Conservation (phyloP, 2,329 filamentous ascomycete genomes). For the Aspergillus terreus region DNA sequence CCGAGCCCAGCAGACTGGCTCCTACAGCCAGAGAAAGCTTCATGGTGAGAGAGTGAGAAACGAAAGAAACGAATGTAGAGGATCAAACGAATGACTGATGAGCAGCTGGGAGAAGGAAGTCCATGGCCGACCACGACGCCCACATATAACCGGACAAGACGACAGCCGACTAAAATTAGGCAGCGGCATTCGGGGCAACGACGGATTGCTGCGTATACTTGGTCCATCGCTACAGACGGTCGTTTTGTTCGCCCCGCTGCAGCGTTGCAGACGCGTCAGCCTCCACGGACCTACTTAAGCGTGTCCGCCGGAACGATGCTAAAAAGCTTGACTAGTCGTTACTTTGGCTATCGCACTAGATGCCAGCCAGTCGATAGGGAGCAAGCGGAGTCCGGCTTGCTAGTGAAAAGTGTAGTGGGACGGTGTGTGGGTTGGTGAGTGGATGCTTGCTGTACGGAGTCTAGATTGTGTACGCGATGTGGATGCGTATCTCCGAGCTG, state of each 20-base stretch:
- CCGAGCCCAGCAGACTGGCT: constrained; percentile 40
- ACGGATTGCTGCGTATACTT: background rate
- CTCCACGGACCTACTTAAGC: background rate
- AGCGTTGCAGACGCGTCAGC: constrained; percentile 9
- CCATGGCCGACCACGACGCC: background rate
- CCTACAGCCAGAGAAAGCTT: constrained; percentile 15
- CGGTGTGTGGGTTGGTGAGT: background rate
- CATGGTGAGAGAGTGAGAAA: constrained; percentile 7
- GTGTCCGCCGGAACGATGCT: background rate
- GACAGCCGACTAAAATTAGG: background rate
- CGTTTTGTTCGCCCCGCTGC: constrained; percentile 3
- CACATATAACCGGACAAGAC: constrained; percentile 4
- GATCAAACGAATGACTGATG: constrained; percentile 6
- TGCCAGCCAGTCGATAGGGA: too few relatives aligned
- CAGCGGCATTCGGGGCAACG: background rate
- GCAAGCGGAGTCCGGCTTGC: background rate
- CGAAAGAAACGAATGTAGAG: background rate
- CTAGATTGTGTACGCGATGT: constrained; percentile 6
- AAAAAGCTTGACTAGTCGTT: background rate
- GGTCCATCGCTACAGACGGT: background rate
- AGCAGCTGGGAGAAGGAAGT: background rate
- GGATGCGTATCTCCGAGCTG: constrained; percentile 10
- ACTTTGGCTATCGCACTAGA: background rate
- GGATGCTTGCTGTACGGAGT: background rate
- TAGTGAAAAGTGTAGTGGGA: background rate